These are phyloP conservation scores for Aspergillus sp. DNA, from an alignment of 2,329 filamentous ascomycete genomes.

Conservation along the genomic window DNA sequence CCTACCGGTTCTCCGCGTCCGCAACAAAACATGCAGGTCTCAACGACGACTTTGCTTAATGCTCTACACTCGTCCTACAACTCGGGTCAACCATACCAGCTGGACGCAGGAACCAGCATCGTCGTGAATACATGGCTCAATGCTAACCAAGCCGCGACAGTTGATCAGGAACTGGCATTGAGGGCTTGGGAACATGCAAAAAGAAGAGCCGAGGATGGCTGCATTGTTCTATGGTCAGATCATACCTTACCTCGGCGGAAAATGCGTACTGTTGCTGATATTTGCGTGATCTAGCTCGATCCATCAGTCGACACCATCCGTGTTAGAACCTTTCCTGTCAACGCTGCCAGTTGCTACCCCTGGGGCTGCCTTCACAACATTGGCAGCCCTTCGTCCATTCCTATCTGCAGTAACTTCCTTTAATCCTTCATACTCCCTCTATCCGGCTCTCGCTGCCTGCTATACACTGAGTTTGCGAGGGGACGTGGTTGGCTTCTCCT, in stretches of 20 bases:
- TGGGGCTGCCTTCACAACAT: constrained; percentile 64
- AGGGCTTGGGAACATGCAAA: constrained; percentile 95
- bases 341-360: constrained; percentile 76
- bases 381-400: constrained; percentile 80
- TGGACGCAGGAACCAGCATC: constrained; percentile 84
- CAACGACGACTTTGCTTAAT: constrained; percentile 88
- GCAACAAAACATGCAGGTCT: constrained; percentile 71
- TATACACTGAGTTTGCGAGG: constrained; percentile 77
- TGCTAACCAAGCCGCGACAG: constrained; percentile 67
- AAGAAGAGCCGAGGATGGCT: constrained; percentile 89
- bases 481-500: constrained; percentile 64
- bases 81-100: constrained; percentile 69
- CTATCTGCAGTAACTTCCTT: constrained; percentile 78
- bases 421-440: constrained; percentile 76
- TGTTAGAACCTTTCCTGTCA: constrained; percentile 73
- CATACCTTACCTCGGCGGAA: background rate
- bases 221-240: constrained; percentile 71
- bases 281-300: constrained; percentile 57
- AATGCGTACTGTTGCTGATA: constrained; percentile 8
- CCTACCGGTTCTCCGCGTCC: constrained; percentile 49
- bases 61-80: constrained; percentile 84
- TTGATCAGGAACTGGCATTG: constrained; percentile 70
- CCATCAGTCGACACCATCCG: constrained; percentile 78
- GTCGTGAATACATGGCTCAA: constrained; percentile 96
- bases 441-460: constrained; percentile 72